Conservation (phyloP, 495 filamentous ascomycete species). For the Penicillium parvum region DNA sequence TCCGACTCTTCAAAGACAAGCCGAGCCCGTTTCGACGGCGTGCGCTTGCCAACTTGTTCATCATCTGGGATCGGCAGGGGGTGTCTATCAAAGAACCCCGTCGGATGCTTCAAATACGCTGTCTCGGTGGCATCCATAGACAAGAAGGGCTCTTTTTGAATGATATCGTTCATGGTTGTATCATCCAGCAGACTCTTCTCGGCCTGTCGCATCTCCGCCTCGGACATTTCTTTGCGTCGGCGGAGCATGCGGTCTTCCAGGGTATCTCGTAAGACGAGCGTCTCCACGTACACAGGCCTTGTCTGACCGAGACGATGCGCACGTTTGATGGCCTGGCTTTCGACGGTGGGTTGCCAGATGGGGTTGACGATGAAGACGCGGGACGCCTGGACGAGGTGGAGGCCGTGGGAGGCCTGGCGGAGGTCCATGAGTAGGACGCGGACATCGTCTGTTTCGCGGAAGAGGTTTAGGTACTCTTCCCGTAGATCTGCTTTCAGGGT, state of each 20-base stretch:
- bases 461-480: constrained; percentile 69
- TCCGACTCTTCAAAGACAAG: constrained; percentile 10
- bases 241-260: constrained; percentile 82
- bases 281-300: constrained; percentile 79
- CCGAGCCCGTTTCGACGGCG: background rate
- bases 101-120: constrained; percentile 24
- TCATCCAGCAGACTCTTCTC: constrained; percentile 71
- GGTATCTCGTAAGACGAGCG: constrained; percentile 73
- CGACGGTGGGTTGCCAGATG: constrained; percentile 77
- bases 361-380: constrained; percentile 92
- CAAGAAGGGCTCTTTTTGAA: constrained; percentile 65
- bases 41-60: background rate
- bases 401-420: constrained; percentile 76
- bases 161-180: constrained; percentile 68
- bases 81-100: constrained; percentile 40
- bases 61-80: constrained; percentile 36
- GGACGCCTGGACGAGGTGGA: constrained; percentile 77
- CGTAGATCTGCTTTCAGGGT: constrained; percentile 56
- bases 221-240: constrained; percentile 71
- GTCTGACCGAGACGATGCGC: constrained; percentile 85
- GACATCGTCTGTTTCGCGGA: constrained; percentile 59
- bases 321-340: constrained; percentile 89
- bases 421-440: constrained; percentile 89
- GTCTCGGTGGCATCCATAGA: constrained; percentile 40
- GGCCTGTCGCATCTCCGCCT: constrained; percentile 64